Percentiles rank a stretch among this genome's conserved stretches.
phyloP scores from a whole-genome alignment of 768 basidiomycete genomes.

The Tephrocybe sp. region DNA sequence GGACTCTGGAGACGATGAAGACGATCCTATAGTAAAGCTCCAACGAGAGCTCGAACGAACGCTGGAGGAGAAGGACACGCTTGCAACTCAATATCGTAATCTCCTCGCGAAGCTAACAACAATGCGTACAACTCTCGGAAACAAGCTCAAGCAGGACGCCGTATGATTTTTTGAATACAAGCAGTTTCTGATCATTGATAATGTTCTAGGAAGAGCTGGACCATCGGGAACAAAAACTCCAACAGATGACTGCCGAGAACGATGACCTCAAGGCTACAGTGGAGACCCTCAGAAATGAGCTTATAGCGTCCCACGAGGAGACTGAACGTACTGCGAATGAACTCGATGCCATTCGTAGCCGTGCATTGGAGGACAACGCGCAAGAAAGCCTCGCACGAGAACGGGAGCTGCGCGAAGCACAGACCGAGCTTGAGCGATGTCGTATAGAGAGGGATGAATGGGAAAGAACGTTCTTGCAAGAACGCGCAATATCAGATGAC shows the following conservation, averaged over 20 bases:
- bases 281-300: slow-evolving; percentile 77
- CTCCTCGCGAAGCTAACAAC: slow-evolving; percentile 86
- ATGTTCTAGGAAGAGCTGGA: slow-evolving; percentile 92
- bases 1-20: slow-evolving; percentile 31
- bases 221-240: slow-evolving; percentile 81
- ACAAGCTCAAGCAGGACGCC: slow-evolving; percentile 94
- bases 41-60: slow-evolving; percentile 75
- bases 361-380: slow-evolving; percentile 62
- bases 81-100: slow-evolving; percentile 81
- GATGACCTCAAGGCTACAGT: slow-evolving; percentile 70
- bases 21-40: slow-evolving; percentile 56
- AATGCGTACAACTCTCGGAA: slow-evolving; percentile 92
- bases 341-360: slow-evolving; percentile 62
- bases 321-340: slow-evolving; percentile 66
- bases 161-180: slow-evolving; percentile 41
- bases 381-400: slow-evolving; percentile 73
- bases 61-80: slow-evolving; percentile 83
- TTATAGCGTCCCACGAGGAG: slow-evolving; percentile 74
- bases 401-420: slow-evolving; percentile 74
- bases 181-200: slow-evolving; percentile 13
- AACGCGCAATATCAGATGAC: slow-evolving; percentile 72
- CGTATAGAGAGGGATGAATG: slow-evolving; percentile 73
- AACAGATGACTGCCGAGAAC: slow-evolving; percentile 73
- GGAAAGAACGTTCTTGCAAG: slow-evolving; percentile 50
- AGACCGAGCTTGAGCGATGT: slow-evolving; percentile 85